Evolutionary conservation across 179 eudicot genomes (phyloP).

Genomic region (Carnegiea gigantea): DNA sequence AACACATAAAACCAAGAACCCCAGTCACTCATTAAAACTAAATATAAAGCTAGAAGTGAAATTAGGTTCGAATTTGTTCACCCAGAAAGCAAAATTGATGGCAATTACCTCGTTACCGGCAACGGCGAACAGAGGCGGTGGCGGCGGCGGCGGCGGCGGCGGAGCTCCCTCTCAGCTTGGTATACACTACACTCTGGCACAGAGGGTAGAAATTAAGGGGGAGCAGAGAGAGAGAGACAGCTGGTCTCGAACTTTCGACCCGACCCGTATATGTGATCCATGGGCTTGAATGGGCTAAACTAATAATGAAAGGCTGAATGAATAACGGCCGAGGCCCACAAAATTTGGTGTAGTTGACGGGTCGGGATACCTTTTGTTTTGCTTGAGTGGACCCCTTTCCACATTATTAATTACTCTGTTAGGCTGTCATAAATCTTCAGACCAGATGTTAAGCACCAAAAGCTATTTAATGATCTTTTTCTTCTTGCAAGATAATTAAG

Average conservation of each 20-base stretch:
- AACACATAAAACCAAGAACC: not conserved
- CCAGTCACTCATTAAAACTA: not conserved
- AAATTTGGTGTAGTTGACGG: not conserved
- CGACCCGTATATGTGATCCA: not conserved
- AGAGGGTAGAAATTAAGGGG: not conserved
- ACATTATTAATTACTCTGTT: not conserved
- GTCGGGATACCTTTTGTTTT: not conserved
- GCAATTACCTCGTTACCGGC: not conserved
- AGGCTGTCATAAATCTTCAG: not conserved
- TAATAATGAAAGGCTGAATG: too few relatives aligned
- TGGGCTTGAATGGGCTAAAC: too few relatives aligned
- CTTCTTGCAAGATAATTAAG: not conserved
- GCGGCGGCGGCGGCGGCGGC: not conserved
- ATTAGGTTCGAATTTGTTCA: too few relatives aligned
- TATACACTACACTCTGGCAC: not conserved
- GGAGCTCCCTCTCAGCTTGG: not conserved
- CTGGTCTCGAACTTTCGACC: not conserved
- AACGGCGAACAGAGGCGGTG: not conserved
- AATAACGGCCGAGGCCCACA: not conserved
- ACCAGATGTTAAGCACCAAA: not conserved
- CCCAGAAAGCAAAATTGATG: too few relatives aligned
- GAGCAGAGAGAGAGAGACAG: not conserved
- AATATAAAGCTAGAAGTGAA: too few relatives aligned
- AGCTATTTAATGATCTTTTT: not conserved
- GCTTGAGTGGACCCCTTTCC: not conserved